A percentile compares a stretch with the other conserved stretches of the same genome.
Conservation (phyloP, 1,284 basidiomycete species). For the Phellopilus nigrolimitatus region DNA sequence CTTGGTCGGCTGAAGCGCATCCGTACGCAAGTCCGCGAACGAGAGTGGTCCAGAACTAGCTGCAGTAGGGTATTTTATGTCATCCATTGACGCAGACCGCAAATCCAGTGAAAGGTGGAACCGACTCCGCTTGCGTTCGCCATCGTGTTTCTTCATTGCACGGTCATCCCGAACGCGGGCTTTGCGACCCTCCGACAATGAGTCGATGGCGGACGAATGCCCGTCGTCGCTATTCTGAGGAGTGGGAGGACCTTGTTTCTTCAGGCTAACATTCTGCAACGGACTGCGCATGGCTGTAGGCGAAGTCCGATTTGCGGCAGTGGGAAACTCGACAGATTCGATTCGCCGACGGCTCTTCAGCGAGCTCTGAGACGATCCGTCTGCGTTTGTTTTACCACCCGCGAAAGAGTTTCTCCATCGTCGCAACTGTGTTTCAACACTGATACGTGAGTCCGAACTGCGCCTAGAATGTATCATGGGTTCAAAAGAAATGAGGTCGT, state of each 20-base stretch:
- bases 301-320: constrained; percentile 32
- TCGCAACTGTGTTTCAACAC: constrained; percentile 28
- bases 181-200: constrained; percentile 37
- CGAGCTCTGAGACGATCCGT: constrained; percentile 13
- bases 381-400: constrained; percentile 38
- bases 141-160: constrained; percentile 24
- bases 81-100: constrained; percentile 7
- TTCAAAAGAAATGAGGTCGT: constrained; percentile 47
- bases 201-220: constrained; percentile 41
- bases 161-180: constrained; percentile 27
- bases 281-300: constrained; percentile 40
- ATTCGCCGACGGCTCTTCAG: constrained; percentile 4
- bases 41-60: constrained; percentile 7
- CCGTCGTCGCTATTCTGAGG: constrained; percentile 41
- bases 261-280: constrained; percentile 35
- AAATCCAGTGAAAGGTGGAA: constrained; percentile 18
- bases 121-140: constrained; percentile 9
- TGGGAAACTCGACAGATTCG: constrained; percentile 20
- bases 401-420: constrained; percentile 39
- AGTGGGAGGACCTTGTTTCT: constrained; percentile 30
- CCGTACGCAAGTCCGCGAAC: constrained; percentile 16
- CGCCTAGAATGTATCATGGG: constrained; percentile 36
- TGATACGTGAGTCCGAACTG: constrained; percentile 10
- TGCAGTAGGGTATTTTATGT: neutral
- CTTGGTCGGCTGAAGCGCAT: constrained; percentile 7